Base-by-base conservation (phyloP, 140 eudicot species). In the Anethum foeniculum region DNA sequence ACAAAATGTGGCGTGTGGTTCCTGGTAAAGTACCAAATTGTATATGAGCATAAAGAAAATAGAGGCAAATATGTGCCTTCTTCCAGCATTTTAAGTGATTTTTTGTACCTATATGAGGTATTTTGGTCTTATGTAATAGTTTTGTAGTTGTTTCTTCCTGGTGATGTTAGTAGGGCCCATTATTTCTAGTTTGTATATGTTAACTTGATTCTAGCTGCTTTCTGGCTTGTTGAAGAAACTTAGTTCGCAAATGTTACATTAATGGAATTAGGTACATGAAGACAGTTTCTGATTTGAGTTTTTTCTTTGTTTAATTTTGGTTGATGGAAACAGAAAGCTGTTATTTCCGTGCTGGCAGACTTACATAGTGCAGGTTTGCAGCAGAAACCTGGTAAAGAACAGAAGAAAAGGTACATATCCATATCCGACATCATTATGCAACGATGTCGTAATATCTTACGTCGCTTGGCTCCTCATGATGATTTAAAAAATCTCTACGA, bases 391-490 rank as follows among this genome's bases (percentile, higher is more conserved):
- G 85, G 74, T 14, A 79, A 77, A 68, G 80, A 83, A 79, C 82
- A 79, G 72, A 83, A 85, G 79, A 85, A 86, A 81, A 79, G 41
- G 36, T 28, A 27, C 41, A 44, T 83, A 64, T 71, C 85, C 44
- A 58, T 90, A 44, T 72, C 90, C 25, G 87, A 90, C 67, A 41
- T 87, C 19, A 47, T 91, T 15, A 87, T 85, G 89, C 91, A 78
- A 74, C 87, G 87, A 80, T 89, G 97, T 74, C 93, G 91, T 32
- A 85, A 83, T 46, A 80, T 92, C 60, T 85, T 95, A 25, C 92
- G 93, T n/a, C 75, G 58, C 21, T 88, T 90, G 67, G 93, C 87
- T 74, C 88, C 88, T 73, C 79, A 23, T 48, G 91, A 87, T 81
- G 83, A 83, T 75, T 88, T 79, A 36, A 85, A 76, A 79, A 81